Percentiles rank a stretch among this genome's conserved stretches.
Evolutionary conservation across 306 rosid species (phyloP).

Genomic region (Vicia faba): DNA sequence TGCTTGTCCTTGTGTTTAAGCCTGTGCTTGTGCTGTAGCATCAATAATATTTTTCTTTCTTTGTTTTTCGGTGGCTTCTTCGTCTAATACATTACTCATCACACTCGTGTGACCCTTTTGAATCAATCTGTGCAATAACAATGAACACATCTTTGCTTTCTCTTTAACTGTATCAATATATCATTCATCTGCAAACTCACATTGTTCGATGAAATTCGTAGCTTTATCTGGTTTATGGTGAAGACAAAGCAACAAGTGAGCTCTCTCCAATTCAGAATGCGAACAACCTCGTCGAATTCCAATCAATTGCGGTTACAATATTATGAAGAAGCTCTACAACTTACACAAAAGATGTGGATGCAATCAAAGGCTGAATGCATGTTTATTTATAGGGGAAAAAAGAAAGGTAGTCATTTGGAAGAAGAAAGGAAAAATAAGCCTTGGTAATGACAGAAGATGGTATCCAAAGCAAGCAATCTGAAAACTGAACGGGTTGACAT

Average conservation of each 20-base stretch:
- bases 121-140: constrained; percentile 78
- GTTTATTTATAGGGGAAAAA: too few species aligned
- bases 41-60: constrained; percentile 50
- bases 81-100: constrained; percentile 60
- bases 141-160: constrained; percentile 71
- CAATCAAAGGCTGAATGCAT: too few species aligned
- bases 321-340: too few species aligned
- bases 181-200: constrained; percentile 70
- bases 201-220: constrained; percentile 64
- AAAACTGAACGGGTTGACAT: too few species aligned
- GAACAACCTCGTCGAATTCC: constrained; percentile 90
- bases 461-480: too few species aligned
- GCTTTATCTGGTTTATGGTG: constrained; percentile 91
- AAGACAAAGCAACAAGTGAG: constrained; percentile 64
- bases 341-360: too few species aligned
- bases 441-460: too few species aligned
- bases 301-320: constrained; percentile 44
- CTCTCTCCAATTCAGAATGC: constrained; percentile 83
- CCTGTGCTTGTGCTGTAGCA: constrained; percentile 38
- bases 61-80: constrained; percentile 77
- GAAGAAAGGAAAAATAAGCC: too few species aligned
- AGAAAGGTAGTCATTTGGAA: too few species aligned
- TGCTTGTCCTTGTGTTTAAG: constrained; percentile 37
- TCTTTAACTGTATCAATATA: constrained; percentile 78
- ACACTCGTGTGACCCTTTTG: constrained; percentile 82